Evolutionary conservation across 495 filamentous ascomycete species (phyloP).

Genomic region (Aspergillus kassunensis): DNA sequence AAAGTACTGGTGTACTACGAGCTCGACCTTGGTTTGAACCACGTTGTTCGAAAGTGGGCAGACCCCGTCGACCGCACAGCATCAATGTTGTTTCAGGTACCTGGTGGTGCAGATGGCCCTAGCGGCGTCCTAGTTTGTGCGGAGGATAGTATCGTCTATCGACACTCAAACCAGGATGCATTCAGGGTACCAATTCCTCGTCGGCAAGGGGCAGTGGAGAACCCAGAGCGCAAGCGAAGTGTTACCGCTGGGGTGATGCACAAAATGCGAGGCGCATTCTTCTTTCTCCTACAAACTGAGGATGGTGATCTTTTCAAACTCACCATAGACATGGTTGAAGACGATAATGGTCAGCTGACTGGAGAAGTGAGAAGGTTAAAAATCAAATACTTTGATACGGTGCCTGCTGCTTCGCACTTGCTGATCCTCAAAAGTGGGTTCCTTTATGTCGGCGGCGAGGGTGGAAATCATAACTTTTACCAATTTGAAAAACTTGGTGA

Average conservation of each 20-base stretch:
- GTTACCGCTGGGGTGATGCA: slow-evolving; percentile 94
- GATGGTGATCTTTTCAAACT: slow-evolving; percentile 98
- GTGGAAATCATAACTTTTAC: slow-evolving; percentile 91
- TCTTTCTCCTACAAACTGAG: slow-evolving; percentile 92
- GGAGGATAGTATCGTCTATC: slow-evolving; percentile 90
- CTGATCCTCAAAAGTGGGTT: slow-evolving; percentile 95
- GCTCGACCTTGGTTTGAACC: slow-evolving; percentile 92
- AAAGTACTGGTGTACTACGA: slow-evolving; percentile 96
- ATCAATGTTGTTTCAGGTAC: slow-evolving; percentile 89
- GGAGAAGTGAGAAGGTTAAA: slow-evolving; percentile 77
- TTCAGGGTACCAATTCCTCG: slow-evolving; percentile 89
- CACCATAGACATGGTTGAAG: slow-evolving; percentile 84
- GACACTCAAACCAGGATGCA: slow-evolving; percentile 85
- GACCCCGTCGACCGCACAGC: slow-evolving; percentile 89
- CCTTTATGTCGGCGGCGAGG: slow-evolving; percentile 87
- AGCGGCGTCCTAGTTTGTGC: slow-evolving; percentile 94
- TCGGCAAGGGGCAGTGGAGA: slow-evolving; percentile 79
- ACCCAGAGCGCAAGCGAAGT: slow-evolving; percentile 81
- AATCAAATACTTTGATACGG: slow-evolving; percentile 98
- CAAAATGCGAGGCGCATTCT: slow-evolving; percentile 94
- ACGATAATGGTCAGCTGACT: slow-evolving; percentile 70
- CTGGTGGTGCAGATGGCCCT: slow-evolving; percentile 88
- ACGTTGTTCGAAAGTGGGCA: slow-evolving; percentile 93
- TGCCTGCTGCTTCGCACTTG: slow-evolving; percentile 79
- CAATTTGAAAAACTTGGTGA: slow-evolving; percentile 98